Evolutionary conservation across 129 eudicot genomes (phyloP).

Genomic region (Calendula officinalis): DNA sequence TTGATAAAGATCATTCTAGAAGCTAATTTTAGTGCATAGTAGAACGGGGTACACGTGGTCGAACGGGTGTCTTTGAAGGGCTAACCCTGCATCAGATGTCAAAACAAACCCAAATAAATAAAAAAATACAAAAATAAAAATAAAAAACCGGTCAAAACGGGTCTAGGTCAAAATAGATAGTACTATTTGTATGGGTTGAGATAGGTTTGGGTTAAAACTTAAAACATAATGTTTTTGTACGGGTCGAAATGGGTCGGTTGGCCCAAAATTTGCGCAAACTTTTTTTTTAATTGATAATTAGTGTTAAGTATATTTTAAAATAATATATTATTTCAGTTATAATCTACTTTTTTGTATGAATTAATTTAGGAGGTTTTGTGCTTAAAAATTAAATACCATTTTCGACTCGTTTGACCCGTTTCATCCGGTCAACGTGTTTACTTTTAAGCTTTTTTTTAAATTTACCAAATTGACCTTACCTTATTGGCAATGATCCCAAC

Average conservation of each 20-base stretch:
- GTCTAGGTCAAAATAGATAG: background rate
- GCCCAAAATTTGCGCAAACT: background rate
- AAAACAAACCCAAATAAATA: background rate
- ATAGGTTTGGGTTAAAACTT: background rate
- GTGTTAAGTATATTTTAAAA: background rate
- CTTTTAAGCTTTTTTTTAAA: no score
- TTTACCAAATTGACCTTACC: slow-evolving; percentile 25
- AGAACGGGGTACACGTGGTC: slow-evolving; percentile 70
- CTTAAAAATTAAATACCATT: background rate
- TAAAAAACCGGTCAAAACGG: background rate
- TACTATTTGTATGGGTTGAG: background rate
- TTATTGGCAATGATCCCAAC: slow-evolving; percentile 72
- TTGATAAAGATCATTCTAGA: slow-evolving; percentile 24
- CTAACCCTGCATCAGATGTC: slow-evolving; percentile 61
- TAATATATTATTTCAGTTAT: background rate
- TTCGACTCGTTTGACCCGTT: no score
- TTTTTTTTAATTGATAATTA: background rate
- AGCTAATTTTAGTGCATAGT: slow-evolving; percentile 38
- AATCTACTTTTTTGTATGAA: background rate
- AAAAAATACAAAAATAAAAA: no score
- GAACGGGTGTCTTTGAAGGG: slow-evolving; percentile 88
- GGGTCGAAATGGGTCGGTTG: background rate
- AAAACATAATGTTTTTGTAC: background rate
- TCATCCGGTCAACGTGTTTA: no score
- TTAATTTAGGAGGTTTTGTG: background rate